Evolutionary conservation across 2,329 filamentous ascomycete genomes (phyloP), one percentile per base, ranked within the genome.

Genomic region (Fusarium brachygibbosum): DNA sequence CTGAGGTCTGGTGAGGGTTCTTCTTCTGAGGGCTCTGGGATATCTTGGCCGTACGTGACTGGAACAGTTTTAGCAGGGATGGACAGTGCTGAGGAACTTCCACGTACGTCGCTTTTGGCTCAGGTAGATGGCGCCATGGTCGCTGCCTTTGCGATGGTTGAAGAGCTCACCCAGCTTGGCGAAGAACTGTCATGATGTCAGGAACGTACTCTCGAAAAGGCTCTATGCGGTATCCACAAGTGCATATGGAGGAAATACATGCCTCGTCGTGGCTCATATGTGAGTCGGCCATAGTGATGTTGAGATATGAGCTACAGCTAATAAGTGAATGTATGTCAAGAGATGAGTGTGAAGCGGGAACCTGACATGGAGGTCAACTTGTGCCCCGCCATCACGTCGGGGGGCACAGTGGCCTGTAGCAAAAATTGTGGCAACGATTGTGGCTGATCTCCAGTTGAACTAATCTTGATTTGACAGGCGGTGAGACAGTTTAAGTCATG

Each of bases 81-180:
- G 6, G 12, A 17, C 16, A 14, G 2, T 6, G 4, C 9, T 12
- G 21, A 5, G 29, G 13, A 14, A n/a, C 2, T 9, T 19, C 14
- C 13, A 76, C 86, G 67, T 84, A 92, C 91, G 80, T 81, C 92
- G 86, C 78, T 95, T 95, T 77, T 97, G 93, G 52, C 87, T 90
- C 61, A 97, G 83, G 79, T 88, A 90, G 70, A 97, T 84, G 51
- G 89, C 88, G 73, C 92, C 92, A 79, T 93, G 90, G 74, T 91
- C 87, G 77, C 90, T 90, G 75, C 87, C 84, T 76, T 90, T 90
- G 66, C 87, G 87, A 68, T 85, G 79, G 66, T 87, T 84, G 80
- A 96, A 92, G 69, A 95, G 88, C 74, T 89, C 84, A 52, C 83
- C 82, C 68, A 95, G 86, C 76, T 86, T 86, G 66, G 83, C 81